Evolutionary conservation across 2,329 filamentous ascomycete genomes (phyloP).

Genomic region (Sclerotinia nivalis): DNA sequence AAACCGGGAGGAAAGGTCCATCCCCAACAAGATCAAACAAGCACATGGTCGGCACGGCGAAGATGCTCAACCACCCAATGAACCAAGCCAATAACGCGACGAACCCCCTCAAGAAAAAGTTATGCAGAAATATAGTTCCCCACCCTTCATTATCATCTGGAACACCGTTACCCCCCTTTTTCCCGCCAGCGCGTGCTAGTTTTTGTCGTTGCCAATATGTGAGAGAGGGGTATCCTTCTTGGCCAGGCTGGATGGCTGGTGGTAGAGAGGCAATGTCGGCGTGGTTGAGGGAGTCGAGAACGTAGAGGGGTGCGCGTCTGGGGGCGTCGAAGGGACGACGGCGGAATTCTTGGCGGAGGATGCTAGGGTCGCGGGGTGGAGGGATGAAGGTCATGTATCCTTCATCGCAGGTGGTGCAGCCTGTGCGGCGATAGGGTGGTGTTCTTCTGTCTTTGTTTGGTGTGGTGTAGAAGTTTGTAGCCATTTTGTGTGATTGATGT

Average conservation of each 20-base stretch:
- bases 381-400: background rate
- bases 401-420: background rate
- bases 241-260: background rate
- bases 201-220: background rate
- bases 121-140: background rate
- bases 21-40: background rate
- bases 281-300: background rate
- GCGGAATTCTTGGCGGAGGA: slow-evolving; percentile 1
- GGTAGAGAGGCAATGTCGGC: background rate
- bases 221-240: background rate
- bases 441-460: background rate
- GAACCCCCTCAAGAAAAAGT: too few species aligned
- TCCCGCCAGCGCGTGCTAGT: too few species aligned
- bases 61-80: background rate
- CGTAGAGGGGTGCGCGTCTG: background rate
- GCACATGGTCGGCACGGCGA: background rate
- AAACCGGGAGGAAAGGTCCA: background rate
- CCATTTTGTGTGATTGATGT: background rate
- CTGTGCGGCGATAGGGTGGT: background rate
- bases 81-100: background rate
- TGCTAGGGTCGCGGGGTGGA: background rate
- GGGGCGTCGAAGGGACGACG: slow-evolving; percentile 1
- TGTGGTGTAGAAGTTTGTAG: background rate
- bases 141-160: background rate
- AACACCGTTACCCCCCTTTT: too few species aligned